Evolutionary conservation across 257 asterid genomes (phyloP).

Genomic region (Primulina huaijiensis): DNA sequence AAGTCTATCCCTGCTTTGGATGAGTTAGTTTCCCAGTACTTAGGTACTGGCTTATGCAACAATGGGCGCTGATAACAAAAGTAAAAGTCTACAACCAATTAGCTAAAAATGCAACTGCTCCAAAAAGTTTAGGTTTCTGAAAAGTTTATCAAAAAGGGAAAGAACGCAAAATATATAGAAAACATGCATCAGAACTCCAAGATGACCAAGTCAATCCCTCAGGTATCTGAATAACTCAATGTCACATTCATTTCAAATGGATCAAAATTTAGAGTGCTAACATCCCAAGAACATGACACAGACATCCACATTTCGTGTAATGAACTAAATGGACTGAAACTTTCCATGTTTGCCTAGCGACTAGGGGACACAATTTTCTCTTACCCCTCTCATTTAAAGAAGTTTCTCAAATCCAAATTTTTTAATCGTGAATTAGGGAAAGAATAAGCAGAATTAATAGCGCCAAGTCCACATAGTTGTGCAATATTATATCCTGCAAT

Average conservation of each 20-base stretch:
- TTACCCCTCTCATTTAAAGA: neutral
- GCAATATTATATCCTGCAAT: neutral
- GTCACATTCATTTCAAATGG: neutral
- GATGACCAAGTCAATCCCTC: too few species aligned
- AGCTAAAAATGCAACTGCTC: neutral
- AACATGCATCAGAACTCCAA: too few species aligned
- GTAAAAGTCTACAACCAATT: slow-evolving; percentile 6
- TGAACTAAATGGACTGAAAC: too few species aligned
- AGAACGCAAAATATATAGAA: too few species aligned
- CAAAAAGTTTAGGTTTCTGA: neutral
- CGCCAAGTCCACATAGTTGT: neutral
- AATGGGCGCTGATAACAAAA: neutral
- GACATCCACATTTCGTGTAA: too few species aligned
- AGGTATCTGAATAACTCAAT: too few species aligned
- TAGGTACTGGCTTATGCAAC: neutral
- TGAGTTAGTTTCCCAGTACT: neutral
- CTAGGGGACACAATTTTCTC: too few species aligned
- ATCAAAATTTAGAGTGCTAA: neutral
- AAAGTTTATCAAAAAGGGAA: too few species aligned
- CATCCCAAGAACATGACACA: neutral
- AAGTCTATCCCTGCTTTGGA: neutral
- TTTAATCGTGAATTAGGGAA: neutral
- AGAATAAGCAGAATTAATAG: neutral
- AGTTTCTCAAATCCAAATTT: neutral
- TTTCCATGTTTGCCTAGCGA: too few species aligned